phyloP scores from a whole-genome alignment of 2,329 filamentous ascomycete genomes.

The Xylaria sp. region DNA sequence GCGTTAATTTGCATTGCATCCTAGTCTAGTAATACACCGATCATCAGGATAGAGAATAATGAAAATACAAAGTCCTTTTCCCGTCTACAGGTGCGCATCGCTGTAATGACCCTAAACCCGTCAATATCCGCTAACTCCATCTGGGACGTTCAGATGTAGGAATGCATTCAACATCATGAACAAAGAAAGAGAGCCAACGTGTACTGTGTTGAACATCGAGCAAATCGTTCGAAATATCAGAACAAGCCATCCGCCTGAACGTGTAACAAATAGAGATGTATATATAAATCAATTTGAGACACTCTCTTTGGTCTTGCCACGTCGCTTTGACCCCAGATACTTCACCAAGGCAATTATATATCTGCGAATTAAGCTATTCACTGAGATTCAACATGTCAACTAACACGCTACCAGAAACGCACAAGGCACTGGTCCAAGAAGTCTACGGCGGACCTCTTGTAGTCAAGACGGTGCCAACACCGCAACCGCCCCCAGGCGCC shows the following conservation, averaged over 20 bases:
- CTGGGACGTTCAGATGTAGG: not conserved
- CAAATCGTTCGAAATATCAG: not conserved
- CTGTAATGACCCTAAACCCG: not conserved
- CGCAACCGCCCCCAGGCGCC: slow-evolving; percentile 11
- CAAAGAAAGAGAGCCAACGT: not conserved
- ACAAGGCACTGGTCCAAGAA: slow-evolving; percentile 22
- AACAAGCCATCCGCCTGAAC: not conserved
- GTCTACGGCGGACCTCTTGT: slow-evolving; percentile 13
- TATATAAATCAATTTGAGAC: not conserved
- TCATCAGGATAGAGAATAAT: not conserved
- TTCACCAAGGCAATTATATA: not conserved
- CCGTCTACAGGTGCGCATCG: not conserved
- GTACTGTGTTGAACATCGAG: too few species aligned
- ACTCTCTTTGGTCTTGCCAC: not conserved
- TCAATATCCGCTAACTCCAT: not conserved
- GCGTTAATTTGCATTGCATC: not conserved
- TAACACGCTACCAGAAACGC: slow-evolving; percentile 15
- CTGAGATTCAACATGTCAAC: slow-evolving; percentile 9
- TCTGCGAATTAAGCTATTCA: not conserved
- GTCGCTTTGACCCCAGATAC: not conserved
- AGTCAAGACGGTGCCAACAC: slow-evolving; percentile 16
- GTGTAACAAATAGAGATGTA: not conserved
- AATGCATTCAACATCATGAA: not conserved
- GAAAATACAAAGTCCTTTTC: not conserved
- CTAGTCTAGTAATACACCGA: not conserved